Conservation (phyloP, 768 basidiomycete species). For the Tricholomella constricta region DNA sequence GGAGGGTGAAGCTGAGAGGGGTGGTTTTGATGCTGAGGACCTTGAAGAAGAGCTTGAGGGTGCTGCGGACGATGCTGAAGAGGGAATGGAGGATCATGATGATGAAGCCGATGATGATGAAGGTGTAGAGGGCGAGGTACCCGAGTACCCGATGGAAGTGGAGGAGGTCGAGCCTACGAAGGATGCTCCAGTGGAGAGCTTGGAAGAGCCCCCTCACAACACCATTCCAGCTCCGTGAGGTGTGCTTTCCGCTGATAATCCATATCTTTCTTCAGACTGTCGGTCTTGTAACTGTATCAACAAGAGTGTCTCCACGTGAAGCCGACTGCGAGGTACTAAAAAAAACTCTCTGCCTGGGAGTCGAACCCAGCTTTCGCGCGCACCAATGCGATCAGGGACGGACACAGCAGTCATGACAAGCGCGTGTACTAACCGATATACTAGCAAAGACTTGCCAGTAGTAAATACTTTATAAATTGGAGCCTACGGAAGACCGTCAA, state of each 20-base stretch:
- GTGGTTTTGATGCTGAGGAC: conserved; percentile 19
- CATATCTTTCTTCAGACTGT: no score
- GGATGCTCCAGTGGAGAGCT: conserved; percentile 15
- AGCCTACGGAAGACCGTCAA: no score
- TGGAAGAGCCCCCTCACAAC: background rate
- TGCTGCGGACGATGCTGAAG: conserved; percentile 39
- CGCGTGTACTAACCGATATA: no score
- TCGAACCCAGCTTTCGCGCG: no score
- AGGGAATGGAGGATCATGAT: conserved; percentile 25
- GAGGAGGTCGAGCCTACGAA: conserved; percentile 35
- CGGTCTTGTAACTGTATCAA: no score
- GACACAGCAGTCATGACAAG: no score
- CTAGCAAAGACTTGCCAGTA: no score
- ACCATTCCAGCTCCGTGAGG: background rate
- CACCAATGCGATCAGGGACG: no score
- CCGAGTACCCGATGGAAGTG: conserved; percentile 32
- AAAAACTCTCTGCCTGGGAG: no score
- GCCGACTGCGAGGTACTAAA: no score
- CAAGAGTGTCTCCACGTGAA: no score
- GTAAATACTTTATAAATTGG: no score
- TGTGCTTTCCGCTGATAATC: background rate
- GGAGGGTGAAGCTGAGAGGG: conserved; percentile 20
- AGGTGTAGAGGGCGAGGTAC: conserved; percentile 34
- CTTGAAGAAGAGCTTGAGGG: conserved; percentile 29
- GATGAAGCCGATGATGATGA: conserved; percentile 24